A percentile compares a stretch with the other conserved stretches of the same genome.
phyloP scores from a whole-genome alignment of 2,329 filamentous ascomycete species.

The Aureobasidium sp. region DNA sequence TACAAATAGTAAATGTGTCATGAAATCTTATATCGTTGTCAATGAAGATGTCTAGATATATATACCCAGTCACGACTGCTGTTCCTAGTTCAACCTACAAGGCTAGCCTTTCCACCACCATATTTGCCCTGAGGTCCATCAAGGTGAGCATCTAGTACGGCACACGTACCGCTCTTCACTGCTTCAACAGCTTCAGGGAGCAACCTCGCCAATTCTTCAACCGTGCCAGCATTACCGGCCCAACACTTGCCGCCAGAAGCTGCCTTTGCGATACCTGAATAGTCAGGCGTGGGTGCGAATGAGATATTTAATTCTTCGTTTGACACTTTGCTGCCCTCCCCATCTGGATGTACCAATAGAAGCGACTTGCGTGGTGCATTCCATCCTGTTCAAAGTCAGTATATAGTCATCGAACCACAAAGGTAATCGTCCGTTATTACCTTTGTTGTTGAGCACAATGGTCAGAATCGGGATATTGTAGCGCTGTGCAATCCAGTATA shows the following conservation, averaged over 20 bases:
- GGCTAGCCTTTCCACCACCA: constrained; percentile 31
- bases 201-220: constrained; percentile 47
- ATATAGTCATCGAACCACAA: background rate
- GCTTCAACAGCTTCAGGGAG: constrained; percentile 53
- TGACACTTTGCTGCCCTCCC: constrained; percentile 52
- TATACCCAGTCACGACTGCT: background rate
- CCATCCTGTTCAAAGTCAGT: constrained; percentile 43
- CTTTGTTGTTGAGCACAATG: constrained; percentile 63
- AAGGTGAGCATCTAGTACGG: constrained; percentile 56
- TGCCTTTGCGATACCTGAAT: constrained; percentile 60
- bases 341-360: constrained; percentile 59
- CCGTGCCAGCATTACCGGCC: constrained; percentile 52
- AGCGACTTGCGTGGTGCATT: constrained; percentile 57
- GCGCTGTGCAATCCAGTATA: constrained; percentile 62
- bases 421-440: constrained; percentile 20
- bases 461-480: constrained; percentile 61
- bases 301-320: constrained; percentile 62
- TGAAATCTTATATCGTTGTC: background rate
- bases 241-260: constrained; percentile 56
- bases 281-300: constrained; percentile 60
- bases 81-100: constrained; percentile 19
- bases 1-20: background rate
- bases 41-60: constrained; percentile 9
- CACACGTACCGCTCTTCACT: constrained; percentile 51
- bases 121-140: constrained; percentile 52